Base-by-base conservation (phyloP, 2,329 filamentous ascomycete species). In the Thelonectria olida region DNA sequence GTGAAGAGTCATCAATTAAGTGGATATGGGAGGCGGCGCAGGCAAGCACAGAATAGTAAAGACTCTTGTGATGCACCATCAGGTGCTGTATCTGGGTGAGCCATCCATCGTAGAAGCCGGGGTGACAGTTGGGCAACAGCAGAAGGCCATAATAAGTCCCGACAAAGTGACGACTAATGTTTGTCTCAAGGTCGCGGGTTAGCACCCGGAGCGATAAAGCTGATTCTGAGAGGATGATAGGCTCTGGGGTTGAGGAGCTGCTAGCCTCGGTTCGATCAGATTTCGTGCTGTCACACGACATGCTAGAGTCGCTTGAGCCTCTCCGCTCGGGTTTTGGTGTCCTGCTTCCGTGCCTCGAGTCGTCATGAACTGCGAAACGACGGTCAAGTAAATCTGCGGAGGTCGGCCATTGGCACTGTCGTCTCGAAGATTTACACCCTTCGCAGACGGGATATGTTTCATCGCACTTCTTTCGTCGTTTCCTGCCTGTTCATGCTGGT, bases 41-140 rank as follows among this genome's bases (percentile, higher is more conserved):
- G 10, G 70, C 70, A 39, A 75, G 53, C 1, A 75, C 70, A 9
- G 74, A 72, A 25, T 72, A 74, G 39, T 72, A 68, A 1, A 75
- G 58, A 27, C 70, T 71, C 45, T 73, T 68, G 45, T 70, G 63
- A 1, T 61, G 61, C 2, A 55, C 28, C 71, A 73, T 74, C 1
- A 74, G 68, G n/a, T 67, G 49, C 39, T 71, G 66, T 12, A 75
- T 73, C 9, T 74, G 70, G 1, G 54, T 42, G 3, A 73, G 67
- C 73, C 74, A 75, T 9, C 68, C 72, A 45, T 73, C 55, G 41
- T 68, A 62, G 41, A 74, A 75, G 7, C 65, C 69, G 5, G 66
- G 66, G 38, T 75, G 73, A 28, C 72, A 74, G n/a, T 67, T 66
- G 0, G 73, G 74, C 2, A 74, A 54, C 0, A 75, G 45, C 1